phyloP scores from a whole-genome alignment of 257 asterid genomes.

The Salvia hispanica region DNA sequence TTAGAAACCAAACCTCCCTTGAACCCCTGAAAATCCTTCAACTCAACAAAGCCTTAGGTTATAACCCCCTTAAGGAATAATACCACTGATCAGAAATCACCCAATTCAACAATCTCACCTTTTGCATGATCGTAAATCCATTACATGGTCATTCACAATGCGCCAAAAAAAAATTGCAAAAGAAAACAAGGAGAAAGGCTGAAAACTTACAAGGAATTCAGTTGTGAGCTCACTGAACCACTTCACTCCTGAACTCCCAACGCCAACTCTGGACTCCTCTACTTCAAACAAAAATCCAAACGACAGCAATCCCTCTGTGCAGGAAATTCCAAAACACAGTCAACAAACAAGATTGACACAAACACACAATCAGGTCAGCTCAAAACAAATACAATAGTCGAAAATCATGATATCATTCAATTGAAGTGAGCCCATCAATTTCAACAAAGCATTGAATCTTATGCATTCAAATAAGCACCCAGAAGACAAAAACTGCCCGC shows the following conservation, averaged over 20 bases:
- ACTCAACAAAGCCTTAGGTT: constrained; percentile 23
- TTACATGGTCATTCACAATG: constrained; percentile 10
- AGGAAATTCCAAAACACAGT: neutral
- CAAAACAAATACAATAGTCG: neutral
- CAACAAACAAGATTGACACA: neutral
- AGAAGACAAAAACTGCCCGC: neutral
- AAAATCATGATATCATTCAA: neutral
- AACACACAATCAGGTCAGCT: neutral
- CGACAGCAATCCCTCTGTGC: constrained; percentile 6
- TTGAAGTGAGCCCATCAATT: constrained; percentile 4
- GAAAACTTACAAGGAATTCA: constrained; percentile 6
- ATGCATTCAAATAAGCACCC: neutral
- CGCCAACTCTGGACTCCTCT: neutral
- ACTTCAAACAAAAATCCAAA: constrained; percentile 11
- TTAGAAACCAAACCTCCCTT: neutral
- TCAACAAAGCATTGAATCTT: neutral
- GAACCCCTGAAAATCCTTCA: neutral
- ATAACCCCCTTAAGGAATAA: constrained; percentile 10
- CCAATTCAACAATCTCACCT: neutral
- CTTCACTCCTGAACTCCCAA: constrained; percentile 5
- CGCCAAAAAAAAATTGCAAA: neutral
- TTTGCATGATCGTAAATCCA: constrained; percentile 21
- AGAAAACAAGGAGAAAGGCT: neutral
- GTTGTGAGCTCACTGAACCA: constrained; percentile 18
- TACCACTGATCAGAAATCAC: neutral